These are phyloP conservation scores for Wallacemonas sp. DNA, from an alignment of 208 protist genomes.

Conservation along the genomic window DNA sequence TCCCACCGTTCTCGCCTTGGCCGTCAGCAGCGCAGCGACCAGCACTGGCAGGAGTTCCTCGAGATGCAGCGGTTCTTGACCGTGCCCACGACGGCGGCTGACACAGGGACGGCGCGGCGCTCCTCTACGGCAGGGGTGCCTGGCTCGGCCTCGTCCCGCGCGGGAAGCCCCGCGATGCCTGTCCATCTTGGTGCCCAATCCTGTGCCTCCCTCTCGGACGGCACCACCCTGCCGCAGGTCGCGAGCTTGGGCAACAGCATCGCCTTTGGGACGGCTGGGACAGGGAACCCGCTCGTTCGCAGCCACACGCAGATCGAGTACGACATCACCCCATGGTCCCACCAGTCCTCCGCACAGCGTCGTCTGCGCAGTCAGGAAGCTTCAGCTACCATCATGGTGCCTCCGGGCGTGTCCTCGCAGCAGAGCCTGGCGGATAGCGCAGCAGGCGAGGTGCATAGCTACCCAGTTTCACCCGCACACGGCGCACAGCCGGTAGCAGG, in stretches of 20 bases:
- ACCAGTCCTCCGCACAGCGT: constrained; percentile 27
- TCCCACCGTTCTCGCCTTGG: constrained; percentile 43
- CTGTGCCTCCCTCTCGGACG: neutral
- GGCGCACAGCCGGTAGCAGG: neutral
- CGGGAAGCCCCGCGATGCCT: neutral
- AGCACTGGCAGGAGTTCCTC: constrained; percentile 34
- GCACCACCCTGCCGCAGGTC: neutral
- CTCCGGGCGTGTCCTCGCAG: neutral
- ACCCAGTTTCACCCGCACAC: neutral
- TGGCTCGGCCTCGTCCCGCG: neutral
- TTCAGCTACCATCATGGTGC: neutral
- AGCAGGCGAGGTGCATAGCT: neutral
- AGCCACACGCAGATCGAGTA: constrained; percentile 40
- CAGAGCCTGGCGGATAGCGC: neutral
- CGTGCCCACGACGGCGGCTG: neutral
- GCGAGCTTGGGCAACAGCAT: constrained; percentile 17
- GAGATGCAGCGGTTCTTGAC: constrained; percentile 27
- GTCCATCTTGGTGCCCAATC: neutral
- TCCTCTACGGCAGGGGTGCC: no score
- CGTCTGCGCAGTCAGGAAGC: constrained; percentile 37
- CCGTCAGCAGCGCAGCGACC: constrained; percentile 51
- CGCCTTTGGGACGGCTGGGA: neutral
- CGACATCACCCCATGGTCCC: constrained; percentile 42
- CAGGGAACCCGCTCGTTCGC: constrained; percentile 9
- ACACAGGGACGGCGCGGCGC: neutral